Conservation (phyloP, 345 rosid species). For the Boechera retrofracta region DNA sequence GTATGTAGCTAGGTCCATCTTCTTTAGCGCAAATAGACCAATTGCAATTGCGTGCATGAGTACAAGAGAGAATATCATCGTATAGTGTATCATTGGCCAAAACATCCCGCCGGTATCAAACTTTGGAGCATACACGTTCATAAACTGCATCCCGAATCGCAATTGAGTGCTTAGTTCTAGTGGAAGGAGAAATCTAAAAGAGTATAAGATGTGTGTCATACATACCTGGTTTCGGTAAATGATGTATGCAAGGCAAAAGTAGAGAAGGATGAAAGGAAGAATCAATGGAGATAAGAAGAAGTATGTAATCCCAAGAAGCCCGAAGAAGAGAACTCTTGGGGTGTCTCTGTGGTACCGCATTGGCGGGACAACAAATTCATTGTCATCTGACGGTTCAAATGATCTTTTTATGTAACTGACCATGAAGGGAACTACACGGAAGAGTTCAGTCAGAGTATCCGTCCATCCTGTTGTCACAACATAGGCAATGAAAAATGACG, state of each 20-base stretch:
- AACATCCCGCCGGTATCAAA: constrained; percentile 91
- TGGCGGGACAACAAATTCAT: constrained; percentile 74
- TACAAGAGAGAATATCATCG: constrained; percentile 83
- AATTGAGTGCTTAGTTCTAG: constrained; percentile 7
- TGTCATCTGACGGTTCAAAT: constrained; percentile 52
- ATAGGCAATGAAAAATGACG: constrained; percentile 90
- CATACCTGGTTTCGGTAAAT: constrained; percentile 90
- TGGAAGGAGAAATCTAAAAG: not conserved
- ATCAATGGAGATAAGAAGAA: constrained; percentile 93
- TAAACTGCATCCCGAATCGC: constrained; percentile 61
- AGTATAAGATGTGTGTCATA: constrained; percentile 27
- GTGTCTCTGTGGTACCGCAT: constrained; percentile 80
- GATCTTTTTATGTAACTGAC: constrained; percentile 61
- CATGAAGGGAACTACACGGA: constrained; percentile 74
- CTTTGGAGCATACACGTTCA: constrained; percentile 82
- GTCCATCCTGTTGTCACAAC: constrained; percentile 99
- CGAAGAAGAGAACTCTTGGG: constrained; percentile 86
- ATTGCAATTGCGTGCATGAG: constrained; percentile 93
- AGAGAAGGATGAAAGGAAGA: constrained; percentile 86
- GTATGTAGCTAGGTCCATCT: constrained; percentile 73
- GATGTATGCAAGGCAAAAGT: constrained; percentile 83
- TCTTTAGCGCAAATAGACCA: constrained; percentile 81
- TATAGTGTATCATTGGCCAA: constrained; percentile 96
- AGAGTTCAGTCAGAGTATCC: constrained; percentile 80
- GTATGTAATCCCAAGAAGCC: constrained; percentile 89